These are phyloP conservation scores for Podila epicladia DNA, from an alignment of 192 early-diverging fungal species.

Conservation along the genomic window DNA sequence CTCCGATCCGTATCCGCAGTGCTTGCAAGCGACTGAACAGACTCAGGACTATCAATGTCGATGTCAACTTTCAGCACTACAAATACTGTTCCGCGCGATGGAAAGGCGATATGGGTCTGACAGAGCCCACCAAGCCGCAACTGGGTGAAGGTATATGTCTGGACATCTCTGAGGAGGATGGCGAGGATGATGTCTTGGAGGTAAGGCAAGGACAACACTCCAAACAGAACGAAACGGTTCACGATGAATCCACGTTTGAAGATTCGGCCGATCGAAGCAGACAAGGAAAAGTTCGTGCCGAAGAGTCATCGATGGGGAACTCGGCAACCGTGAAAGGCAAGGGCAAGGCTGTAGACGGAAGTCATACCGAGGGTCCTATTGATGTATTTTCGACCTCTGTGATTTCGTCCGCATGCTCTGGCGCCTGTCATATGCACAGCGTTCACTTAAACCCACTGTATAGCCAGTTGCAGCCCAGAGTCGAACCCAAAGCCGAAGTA, in stretches of 20 bases:
- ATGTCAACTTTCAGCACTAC: slow-evolving; percentile 26
- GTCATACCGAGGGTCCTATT: background rate
- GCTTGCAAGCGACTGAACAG: slow-evolving; percentile 9
- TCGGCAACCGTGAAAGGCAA: slow-evolving; percentile 4
- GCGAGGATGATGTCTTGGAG: background rate
- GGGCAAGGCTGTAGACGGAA: background rate
- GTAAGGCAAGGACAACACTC: background rate
- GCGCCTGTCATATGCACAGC: background rate
- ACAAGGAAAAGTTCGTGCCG: too few species aligned
- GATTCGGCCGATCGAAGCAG: too few species aligned
- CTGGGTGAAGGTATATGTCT: background rate
- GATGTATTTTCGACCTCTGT: too few species aligned
- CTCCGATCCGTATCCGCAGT: slow-evolving; percentile 19
- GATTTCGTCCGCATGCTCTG: too few species aligned
- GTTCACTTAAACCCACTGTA: background rate
- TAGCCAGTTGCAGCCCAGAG: background rate
- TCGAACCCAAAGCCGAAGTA: slow-evolving; percentile 3
- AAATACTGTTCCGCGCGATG: slow-evolving; percentile 13
- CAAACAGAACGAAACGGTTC: background rate
- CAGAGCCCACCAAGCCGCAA: background rate
- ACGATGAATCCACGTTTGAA: too few species aligned
- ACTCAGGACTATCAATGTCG: slow-evolving; percentile 10
- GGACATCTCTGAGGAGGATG: too few species aligned
- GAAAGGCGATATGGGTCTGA: slow-evolving; percentile 14
- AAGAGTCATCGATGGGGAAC: too few species aligned